Evolutionary conservation across 495 filamentous ascomycete species (phyloP).

Genomic region (Schizothecium vesticola): DNA sequence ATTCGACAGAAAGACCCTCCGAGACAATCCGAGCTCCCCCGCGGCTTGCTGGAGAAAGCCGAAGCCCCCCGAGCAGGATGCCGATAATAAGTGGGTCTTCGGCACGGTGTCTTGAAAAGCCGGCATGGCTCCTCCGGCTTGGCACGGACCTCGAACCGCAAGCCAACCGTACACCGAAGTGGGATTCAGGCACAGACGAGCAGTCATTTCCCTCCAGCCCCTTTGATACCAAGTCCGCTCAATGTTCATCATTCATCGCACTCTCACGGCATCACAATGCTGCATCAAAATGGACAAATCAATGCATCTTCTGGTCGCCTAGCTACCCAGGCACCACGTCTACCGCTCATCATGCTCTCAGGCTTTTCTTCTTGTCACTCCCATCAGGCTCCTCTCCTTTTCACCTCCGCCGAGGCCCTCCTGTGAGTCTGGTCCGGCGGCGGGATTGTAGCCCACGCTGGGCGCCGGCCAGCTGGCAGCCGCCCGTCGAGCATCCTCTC

Average conservation of each 20-base stretch:
- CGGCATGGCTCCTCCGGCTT: background rate
- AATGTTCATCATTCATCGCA: background rate
- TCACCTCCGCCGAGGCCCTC: too few species aligned
- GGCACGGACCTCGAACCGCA: background rate
- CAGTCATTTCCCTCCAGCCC: background rate
- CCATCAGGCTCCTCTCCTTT: background rate
- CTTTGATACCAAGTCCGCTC: background rate
- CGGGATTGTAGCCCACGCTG: too few species aligned
- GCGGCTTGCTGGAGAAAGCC: background rate
- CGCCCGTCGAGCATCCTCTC: too few species aligned
- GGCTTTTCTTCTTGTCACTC: background rate
- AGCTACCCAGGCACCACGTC: background rate
- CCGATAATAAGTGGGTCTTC: background rate
- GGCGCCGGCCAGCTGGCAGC: too few species aligned
- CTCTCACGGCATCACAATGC: background rate
- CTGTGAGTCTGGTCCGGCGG: too few species aligned
- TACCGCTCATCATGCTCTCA: background rate
- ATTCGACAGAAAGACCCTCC: background rate
- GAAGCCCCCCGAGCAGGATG: background rate
- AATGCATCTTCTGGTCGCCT: background rate
- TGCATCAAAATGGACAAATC: background rate
- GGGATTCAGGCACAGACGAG: background rate
- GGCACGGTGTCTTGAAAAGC: background rate
- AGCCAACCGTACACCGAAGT: background rate
- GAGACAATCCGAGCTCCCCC: background rate